Evolutionary conservation across 2,329 filamentous ascomycete species (phyloP).

Genomic region (Colletotrichum lini): DNA sequence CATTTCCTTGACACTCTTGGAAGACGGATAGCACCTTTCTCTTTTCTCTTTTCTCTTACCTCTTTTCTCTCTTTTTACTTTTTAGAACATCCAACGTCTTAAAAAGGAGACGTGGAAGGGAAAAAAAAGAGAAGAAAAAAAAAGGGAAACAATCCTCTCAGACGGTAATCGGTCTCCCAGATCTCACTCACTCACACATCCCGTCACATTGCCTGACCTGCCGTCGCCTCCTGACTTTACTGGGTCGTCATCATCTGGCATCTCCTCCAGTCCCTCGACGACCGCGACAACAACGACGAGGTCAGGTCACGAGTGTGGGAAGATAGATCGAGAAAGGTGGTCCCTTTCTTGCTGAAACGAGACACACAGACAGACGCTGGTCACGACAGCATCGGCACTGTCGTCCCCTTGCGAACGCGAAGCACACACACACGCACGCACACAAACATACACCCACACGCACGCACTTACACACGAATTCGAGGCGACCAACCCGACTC

Average conservation of each 20-base stretch:
- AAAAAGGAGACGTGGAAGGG: slow-evolving; percentile 32
- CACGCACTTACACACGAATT: not conserved
- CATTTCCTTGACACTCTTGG: not conserved
- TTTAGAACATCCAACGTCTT: slow-evolving; percentile 39
- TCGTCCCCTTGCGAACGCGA: slow-evolving; percentile 12
- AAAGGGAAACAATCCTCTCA: too few relatives aligned
- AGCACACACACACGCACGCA: not conserved
- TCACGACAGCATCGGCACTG: slow-evolving; percentile 15
- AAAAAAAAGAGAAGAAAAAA: too few relatives aligned
- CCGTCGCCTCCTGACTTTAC: too few relatives aligned
- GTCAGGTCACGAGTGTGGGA: not conserved
- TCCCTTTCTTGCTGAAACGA: slow-evolving; percentile 18
- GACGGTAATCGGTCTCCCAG: too few relatives aligned
- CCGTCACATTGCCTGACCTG: too few relatives aligned
- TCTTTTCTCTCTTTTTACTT: slow-evolving; percentile 9
- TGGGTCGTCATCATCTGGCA: not conserved
- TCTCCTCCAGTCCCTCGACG: not conserved
- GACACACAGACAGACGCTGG: slow-evolving; percentile 8
- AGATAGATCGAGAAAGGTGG: not conserved
- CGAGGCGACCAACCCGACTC: not conserved
- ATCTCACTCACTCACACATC: too few relatives aligned
- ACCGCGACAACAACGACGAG: not conserved
- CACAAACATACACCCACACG: not conserved
- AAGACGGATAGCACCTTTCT: slow-evolving; percentile 11
- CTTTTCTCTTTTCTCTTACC: slow-evolving; percentile 8